Evolutionary conservation across 2,329 filamentous ascomycete species (phyloP), one percentile per base, ranked within the genome.

Genomic region (Dryadomyces sulphureus): DNA sequence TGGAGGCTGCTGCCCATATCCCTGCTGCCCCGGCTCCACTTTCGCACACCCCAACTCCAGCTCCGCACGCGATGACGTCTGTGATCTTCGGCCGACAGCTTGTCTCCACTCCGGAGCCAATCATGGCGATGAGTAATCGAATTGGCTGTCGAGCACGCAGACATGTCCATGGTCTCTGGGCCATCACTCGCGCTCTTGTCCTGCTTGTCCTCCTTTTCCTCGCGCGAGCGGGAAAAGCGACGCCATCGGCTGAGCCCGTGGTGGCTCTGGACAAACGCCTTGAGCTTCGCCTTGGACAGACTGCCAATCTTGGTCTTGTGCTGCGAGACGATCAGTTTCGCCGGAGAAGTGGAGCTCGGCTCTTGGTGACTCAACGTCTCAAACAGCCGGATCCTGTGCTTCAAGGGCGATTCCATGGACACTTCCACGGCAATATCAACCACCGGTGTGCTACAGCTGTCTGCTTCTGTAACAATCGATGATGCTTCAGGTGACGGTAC

Each of bases 361-460:
- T 27, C 19, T 0, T 47, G 30, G 1, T 48, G 42, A 20, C 47
- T 49, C 4, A 59, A 30, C 3, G 47, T 41, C 39, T 60, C 56
- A 42, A 59, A 58, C n/a, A 54, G 36, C n/a, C 42, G 45, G 30
- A 60, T 57, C 21, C 48, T 53, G 11, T 54, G 49, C 24, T 54
- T 55, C 5, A 58, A 49, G 1, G 54, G 54, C 0, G 56, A 57
- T 3, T 50, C 48, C 21, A 36, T 14, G 3, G 8, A 9, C 17
- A n/a, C 1, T 11, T n/a, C 16, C 16, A 16, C 21, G 11, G 39
- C 7, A 7, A 25, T 9, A 30, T 6, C 17, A 20, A 17, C 1
- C 17, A 32, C 5, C 4, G 40, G 27, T 9, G 27, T 20, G 11
- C 40, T 8, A 6, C 11, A 16, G 5, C 7, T 9, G 7, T 19